Percentiles rank a stretch among this genome's conserved stretches.
phyloP scores from a whole-genome alignment of 1,284 basidiomycete genomes.

The Cryptococcus sp. region DNA sequence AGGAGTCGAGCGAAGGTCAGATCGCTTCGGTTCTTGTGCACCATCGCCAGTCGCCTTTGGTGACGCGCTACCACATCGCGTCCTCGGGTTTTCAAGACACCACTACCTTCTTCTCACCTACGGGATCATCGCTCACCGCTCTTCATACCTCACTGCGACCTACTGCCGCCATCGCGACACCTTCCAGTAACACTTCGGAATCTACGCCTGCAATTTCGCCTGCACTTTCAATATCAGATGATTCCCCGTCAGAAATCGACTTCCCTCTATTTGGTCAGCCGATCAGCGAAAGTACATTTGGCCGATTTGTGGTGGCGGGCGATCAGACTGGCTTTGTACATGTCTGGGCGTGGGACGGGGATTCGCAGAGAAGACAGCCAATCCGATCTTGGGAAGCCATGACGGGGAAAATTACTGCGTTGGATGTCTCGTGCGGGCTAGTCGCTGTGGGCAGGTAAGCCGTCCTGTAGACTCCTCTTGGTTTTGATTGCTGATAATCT shows the following conservation, averaged over 20 bases:
- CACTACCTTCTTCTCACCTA: constrained; percentile 16
- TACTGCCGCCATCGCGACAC: constrained; percentile 20
- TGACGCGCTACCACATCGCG: constrained; percentile 36
- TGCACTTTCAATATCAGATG: constrained; percentile 3
- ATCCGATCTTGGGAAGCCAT: constrained; percentile 40
- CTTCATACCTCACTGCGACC: constrained; percentile 24
- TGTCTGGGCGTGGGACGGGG: constrained; percentile 46
- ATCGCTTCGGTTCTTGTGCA: constrained; percentile 34
- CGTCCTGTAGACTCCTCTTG: not conserved
- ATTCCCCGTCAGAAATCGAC: not conserved
- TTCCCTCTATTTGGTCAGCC: not conserved
- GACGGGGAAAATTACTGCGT: constrained; percentile 42
- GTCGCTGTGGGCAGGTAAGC: constrained; percentile 45
- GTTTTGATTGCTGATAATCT: not conserved
- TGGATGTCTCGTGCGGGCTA: constrained; percentile 43
- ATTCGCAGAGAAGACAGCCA: constrained; percentile 15
- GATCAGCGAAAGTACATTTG: constrained; percentile 18
- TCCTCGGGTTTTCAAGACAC: not conserved
- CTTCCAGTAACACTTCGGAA: not conserved
- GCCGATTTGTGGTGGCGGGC: constrained; percentile 42
- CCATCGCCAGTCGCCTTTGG: constrained; percentile 27
- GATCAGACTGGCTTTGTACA: constrained; percentile 38
- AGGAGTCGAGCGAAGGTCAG: not conserved
- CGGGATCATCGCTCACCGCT: constrained; percentile 21
- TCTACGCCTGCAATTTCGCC: constrained; percentile 7